Conservation (phyloP, 352 stramenopile species). For the Pythium brachiatum region DNA sequence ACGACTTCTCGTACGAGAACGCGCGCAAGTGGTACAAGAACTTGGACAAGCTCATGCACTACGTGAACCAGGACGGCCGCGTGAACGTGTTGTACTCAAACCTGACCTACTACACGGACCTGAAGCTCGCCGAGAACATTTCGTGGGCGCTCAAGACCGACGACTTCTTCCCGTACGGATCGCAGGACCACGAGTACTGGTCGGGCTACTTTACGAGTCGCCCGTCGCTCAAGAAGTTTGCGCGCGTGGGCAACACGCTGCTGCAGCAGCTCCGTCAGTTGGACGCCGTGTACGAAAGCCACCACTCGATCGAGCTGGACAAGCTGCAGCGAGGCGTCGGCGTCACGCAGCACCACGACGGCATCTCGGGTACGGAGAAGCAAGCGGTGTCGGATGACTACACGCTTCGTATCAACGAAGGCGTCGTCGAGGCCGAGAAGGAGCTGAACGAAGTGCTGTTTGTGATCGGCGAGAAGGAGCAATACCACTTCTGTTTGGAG, state of each 20-base stretch:
- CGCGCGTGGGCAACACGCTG: slow-evolving; percentile 86
- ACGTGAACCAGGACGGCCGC: slow-evolving; percentile 88
- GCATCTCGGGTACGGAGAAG: slow-evolving; percentile 94
- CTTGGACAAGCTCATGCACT: slow-evolving; percentile 96
- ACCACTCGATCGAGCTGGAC: slow-evolving; percentile 45
- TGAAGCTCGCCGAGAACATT: slow-evolving; percentile 85
- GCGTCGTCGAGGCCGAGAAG: slow-evolving; percentile 61
- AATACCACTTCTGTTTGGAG: slow-evolving; percentile 66
- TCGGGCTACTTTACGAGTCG: slow-evolving; percentile 96
- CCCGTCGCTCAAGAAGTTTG: slow-evolving; percentile 90
- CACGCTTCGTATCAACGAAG: slow-evolving; percentile 86
- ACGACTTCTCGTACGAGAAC: slow-evolving; percentile 94
- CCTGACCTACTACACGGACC: slow-evolving; percentile 93
- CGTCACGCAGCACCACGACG: slow-evolving; percentile 97
- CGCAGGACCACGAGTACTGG: slow-evolving; percentile 93
- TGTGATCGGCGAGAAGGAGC: slow-evolving; percentile 64
- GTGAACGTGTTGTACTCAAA: slow-evolving; percentile 97
- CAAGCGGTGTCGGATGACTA: slow-evolving; percentile 96
- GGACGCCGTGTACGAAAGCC: slow-evolving; percentile 72
- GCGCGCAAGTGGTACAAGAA: slow-evolving; percentile 91
- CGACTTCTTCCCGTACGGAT: slow-evolving; percentile 97
- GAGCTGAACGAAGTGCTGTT: slow-evolving; percentile 75
- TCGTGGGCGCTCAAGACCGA: slow-evolving; percentile 90
- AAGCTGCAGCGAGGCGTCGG: slow-evolving; percentile 88
- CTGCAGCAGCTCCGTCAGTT: slow-evolving; percentile 91